Evolutionary conservation across 805 yeast species (phyloP).

Genomic region (Metschnikowia vanudenii): DNA sequence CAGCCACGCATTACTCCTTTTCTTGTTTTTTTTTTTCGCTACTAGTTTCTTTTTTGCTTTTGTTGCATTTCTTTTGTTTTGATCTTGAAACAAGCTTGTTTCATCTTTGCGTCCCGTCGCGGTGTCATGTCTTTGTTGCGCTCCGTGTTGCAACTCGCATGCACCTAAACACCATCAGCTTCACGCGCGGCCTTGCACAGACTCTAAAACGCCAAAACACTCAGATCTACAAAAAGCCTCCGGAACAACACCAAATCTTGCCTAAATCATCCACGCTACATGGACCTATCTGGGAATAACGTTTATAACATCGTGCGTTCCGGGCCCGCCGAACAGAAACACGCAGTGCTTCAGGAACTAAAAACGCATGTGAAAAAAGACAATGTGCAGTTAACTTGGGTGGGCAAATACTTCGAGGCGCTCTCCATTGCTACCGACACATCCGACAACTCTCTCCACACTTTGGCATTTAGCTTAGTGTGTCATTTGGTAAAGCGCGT

Average conservation of each 20-base stretch:
- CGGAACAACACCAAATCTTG: no score
- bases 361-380: conserved; percentile 58
- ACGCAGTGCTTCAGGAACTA: conserved; percentile 31
- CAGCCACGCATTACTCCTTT: no score
- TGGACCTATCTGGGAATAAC: conserved; percentile 19
- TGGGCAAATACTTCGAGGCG: conserved; percentile 50
- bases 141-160: conserved; percentile 2
- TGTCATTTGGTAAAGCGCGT: conserved; percentile 59
- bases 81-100: background rate
- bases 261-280: background rate
- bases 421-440: conserved; percentile 46
- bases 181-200: conserved; percentile 7
- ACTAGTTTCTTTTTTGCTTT: no score
- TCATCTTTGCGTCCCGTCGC: background rate
- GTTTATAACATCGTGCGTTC: conserved; percentile 14
- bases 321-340: conserved; percentile 15
- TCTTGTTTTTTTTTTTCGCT: no score
- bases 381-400: conserved; percentile 48
- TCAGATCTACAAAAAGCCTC: background rate
- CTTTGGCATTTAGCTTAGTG: conserved; percentile 47
- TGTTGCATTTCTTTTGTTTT: no score
- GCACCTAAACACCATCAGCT: background rate
- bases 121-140: conserved; percentile 1
- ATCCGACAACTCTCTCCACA: conserved; percentile 36
- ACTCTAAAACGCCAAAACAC: conserved; percentile 7